Base-by-base conservation (phyloP, 208 protist genomes). In the Acanthamoeba sp. region DNA sequence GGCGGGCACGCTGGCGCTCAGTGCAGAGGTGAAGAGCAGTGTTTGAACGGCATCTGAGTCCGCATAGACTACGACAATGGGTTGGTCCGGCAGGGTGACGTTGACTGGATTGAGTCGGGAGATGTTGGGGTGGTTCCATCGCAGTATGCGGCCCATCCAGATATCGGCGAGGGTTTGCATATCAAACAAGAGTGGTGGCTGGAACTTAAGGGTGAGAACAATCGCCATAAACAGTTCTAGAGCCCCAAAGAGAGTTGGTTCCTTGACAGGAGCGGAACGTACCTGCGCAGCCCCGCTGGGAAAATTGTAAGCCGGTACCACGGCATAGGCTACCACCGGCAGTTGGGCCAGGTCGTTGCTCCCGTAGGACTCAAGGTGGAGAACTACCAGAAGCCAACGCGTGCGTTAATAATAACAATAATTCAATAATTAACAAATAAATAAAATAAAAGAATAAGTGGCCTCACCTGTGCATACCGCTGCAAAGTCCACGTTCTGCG, bases 91-190 rank as follows among this genome's bases (percentile, higher is more conserved):
- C 42, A 88, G n/a, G 29, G 40, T 50, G 38, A 88, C 45, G 78
- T 55, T 55, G 50, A n/a, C 55, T 20, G 40, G 78, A 32, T 88
- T 88, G 45, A 88, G 78, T 18, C 29, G 29, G 40, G 22, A 57
- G 50, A 88, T 88, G 50, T 88, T 88, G 45, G 29, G 20, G 29
- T 88, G 78, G 40, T 88, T 88, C 78, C 78, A 88, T 5, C 20
- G n/a, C 9, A 38, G 52, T 32, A 88, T 88, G 29, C 50, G 2
- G 27, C 34, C 34, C 27, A 88, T 29, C 24, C 16, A 88, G 78
- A 88, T 88, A 38, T 88, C 78, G 9, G 78, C 40, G 36, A 88
- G 18, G n/a, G 78, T 88, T 55, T 88, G 78, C 78, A 88, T 16
- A 22, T 88, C 78, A 16, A 88, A 38, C 50, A 88, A 9, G n/a